Conservation (phyloP, 225 moss, liverwort and hornwort genomes). For the Pseudoscleropodium purum region DNA sequence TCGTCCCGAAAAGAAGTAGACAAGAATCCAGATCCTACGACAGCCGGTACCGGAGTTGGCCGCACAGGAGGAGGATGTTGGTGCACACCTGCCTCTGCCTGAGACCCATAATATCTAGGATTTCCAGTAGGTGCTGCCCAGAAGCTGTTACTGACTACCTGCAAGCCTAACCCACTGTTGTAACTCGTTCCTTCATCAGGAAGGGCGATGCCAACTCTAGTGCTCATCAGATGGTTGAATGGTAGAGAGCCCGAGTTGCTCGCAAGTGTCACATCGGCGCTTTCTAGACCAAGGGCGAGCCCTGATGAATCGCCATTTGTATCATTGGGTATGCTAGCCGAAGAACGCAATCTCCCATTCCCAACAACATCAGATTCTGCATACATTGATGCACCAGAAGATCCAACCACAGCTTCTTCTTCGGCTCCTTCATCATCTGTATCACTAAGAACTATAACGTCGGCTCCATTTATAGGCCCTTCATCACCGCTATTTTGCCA, state of each 20-base stretch:
- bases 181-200: conserved; percentile 39
- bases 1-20: conserved; percentile 54
- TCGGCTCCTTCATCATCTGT: conserved; percentile 85
- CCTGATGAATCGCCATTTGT: conserved; percentile 47
- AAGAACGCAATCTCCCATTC: conserved; percentile 33
- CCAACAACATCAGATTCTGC: conserved; percentile 50
- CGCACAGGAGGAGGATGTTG: conserved; percentile 71
- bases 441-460: conserved; percentile 70
- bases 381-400: conserved; percentile 61
- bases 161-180: conserved; percentile 47
- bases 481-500: conserved; percentile 37
- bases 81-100: conserved; percentile 25
- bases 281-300: conserved; percentile 49
- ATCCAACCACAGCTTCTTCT: conserved; percentile 52
- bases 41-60: conserved; percentile 82
- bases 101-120: conserved; percentile 41
- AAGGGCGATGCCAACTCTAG: conserved; percentile 24
- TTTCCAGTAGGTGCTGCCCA: conserved; percentile 40
- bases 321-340: conserved; percentile 31
- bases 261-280: conserved; percentile 38
- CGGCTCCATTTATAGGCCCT: conserved; percentile 37
- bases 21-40: conserved; percentile 49
- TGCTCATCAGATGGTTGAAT: conserved; percentile 28
- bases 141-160: conserved; percentile 37
- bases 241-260: conserved; percentile 39